phyloP scores from a whole-genome alignment of 805 yeast genomes.

The Yamadazyma sp. region DNA sequence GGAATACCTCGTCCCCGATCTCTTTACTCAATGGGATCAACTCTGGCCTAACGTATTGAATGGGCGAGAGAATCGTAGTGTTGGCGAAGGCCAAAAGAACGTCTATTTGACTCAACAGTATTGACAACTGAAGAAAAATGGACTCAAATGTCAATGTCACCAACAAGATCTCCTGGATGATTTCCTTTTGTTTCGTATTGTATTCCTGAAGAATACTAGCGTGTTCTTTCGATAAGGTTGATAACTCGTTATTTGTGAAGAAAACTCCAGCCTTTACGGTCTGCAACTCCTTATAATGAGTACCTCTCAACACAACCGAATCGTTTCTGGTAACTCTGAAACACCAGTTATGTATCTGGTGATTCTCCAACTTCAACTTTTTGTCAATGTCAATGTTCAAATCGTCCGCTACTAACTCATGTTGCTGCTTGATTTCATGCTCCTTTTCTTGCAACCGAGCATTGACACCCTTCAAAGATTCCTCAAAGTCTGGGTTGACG shows the following conservation, averaged over 20 bases:
- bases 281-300: conserved; percentile 71
- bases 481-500: conserved; percentile 89
- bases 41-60: conserved; percentile 73
- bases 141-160: conserved; percentile 82
- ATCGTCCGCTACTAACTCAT: conserved; percentile 67
- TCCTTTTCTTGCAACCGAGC: conserved; percentile 54
- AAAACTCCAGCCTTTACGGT: conserved; percentile 95
- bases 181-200: conserved; percentile 68
- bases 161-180: conserved; percentile 79
- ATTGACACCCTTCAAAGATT: conserved; percentile 61
- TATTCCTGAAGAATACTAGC: conserved; percentile 63
- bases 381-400: conserved; percentile 81
- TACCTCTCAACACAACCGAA: conserved; percentile 67
- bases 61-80: conserved; percentile 73
- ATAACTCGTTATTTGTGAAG: conserved; percentile 73
- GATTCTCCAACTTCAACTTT: conserved; percentile 85
- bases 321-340: conserved; percentile 89
- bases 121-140: conserved; percentile 67
- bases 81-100: conserved; percentile 85
- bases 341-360: conserved; percentile 91
- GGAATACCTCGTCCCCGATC: conserved; percentile 21
- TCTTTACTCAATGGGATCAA: conserved; percentile 53
- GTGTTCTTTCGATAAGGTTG: conserved; percentile 58
- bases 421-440: conserved; percentile 56
- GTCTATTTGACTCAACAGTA: conserved; percentile 71